phyloP scores from a whole-genome alignment of 1,284 basidiomycete genomes.

The Cronartium ribicola region DNA sequence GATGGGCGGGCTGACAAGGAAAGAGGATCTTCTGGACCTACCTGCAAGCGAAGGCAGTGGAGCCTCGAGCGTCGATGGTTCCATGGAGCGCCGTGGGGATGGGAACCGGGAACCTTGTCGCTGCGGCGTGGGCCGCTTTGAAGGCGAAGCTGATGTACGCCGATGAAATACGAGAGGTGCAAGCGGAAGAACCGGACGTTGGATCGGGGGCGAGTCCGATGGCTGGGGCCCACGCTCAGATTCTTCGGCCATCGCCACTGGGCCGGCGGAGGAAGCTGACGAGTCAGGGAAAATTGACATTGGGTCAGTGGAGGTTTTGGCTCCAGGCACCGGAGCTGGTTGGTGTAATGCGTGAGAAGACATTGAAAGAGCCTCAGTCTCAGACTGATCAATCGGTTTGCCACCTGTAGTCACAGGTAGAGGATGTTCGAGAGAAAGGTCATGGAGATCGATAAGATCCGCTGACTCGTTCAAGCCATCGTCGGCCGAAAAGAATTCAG shows the following conservation, averaged over 20 bases:
- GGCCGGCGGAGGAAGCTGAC: not conserved
- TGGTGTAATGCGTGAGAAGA: not conserved
- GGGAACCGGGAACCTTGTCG: not conserved
- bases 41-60: not conserved
- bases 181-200: not conserved
- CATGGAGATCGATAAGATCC: slow-evolving; percentile 13
- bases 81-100: not conserved
- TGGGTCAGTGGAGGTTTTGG: not conserved
- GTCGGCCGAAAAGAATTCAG: slow-evolving; percentile 21
- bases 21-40: not conserved
- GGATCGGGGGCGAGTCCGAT: not conserved
- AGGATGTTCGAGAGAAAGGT: not conserved
- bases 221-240: not conserved
- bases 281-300: not conserved
- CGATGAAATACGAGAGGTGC: not conserved
- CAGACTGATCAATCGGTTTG: not conserved
- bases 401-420: not conserved
- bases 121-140: not conserved
- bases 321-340: not conserved
- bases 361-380: not conserved
- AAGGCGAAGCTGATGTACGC: slow-evolving; percentile 3
- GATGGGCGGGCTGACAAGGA: not conserved
- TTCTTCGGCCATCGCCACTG: not conserved
- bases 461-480: slow-evolving; percentile 4
- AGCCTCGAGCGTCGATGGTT: not conserved